Evolutionary conservation across 192 early-diverging fungal species (phyloP), one percentile per base, ranked within the genome.

Genomic region (Coemansia sp.): DNA sequence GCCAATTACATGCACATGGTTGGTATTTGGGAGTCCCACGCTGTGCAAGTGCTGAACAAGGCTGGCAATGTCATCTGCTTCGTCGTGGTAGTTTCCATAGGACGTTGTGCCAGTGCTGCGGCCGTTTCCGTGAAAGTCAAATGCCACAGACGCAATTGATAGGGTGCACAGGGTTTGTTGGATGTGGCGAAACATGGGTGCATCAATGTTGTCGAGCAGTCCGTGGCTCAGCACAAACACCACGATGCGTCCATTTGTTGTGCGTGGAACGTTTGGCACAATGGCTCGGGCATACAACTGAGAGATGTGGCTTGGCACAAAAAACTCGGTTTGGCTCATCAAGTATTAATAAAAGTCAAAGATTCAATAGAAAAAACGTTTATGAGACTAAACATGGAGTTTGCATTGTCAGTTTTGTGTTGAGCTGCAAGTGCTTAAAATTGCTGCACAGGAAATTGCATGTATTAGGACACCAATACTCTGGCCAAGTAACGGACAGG

Each of bases 81-180:
- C 85, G 36, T 77, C 74, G 20, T 63, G 49, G 71, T 83, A 82
- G 61, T 86, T 84, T 47, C 82, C 84, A 60, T 85, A 85, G 18
- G 58, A 64, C 17, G 85, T 86, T 15, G 34, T 55, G 3, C 85
- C 85, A 3, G 72, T 77, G 63, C 84, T 85, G 20, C 56, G 59
- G 3, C 85, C 85, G 64, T 83, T 85, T 18, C 85, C 85, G 21
- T 68, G 84, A 53, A 85, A 86, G 49, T 86, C 85, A 48, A 86
- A 79, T 18, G 75, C 59, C 3, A 84, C 46, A 4, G 74, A 68
- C 3, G 68, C 57, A n/a, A 73, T 66, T 8, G 66, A 56, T 26
- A 74, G 31, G 14, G 17, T 4, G 23, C 6, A 25, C 11, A 56
- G 66, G 4, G 58, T 37, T 8, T 37, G 17, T 15, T 78, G 72